Evolutionary conservation across 352 stramenopile genomes (phyloP).

Genomic region (Phytophthora pistaciae): DNA sequence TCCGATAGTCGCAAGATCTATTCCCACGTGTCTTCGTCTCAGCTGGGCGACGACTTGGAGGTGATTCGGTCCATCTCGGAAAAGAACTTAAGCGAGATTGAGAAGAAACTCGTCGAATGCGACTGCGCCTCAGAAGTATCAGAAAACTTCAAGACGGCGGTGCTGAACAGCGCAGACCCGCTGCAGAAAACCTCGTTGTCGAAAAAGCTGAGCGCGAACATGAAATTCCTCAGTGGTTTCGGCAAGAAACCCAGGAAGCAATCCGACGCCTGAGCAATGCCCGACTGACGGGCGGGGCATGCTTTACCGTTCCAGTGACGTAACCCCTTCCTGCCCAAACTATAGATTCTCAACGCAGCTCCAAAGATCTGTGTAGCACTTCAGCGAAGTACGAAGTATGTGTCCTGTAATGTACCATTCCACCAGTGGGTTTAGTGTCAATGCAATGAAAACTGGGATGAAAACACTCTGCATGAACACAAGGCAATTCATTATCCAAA

Average conservation of each 20-base stretch:
- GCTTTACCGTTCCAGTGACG: too few species aligned
- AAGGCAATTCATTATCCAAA: constrained; percentile 24
- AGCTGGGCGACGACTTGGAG: constrained; percentile 66
- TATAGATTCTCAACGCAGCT: not conserved
- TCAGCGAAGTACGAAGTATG: constrained; percentile 38
- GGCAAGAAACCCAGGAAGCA: constrained; percentile 66
- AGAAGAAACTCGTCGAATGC: constrained; percentile 61
- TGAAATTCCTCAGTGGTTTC: constrained; percentile 80
- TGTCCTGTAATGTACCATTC: constrained; percentile 16
- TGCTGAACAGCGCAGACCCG: constrained; percentile 47
- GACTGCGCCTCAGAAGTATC: constrained; percentile 50
- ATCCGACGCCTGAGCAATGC: constrained; percentile 31
- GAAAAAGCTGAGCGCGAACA: constrained; percentile 82
- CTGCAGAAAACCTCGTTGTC: constrained; percentile 58
- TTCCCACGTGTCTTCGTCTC: constrained; percentile 57
- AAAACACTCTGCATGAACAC: constrained; percentile 9
- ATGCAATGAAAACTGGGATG: constrained; percentile 5
- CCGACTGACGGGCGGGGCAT: not conserved
- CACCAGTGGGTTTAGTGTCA: too few species aligned
- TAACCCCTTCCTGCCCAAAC: not conserved
- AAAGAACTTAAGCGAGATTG: constrained; percentile 83
- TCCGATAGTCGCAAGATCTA: constrained; percentile 81
- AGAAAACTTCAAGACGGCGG: constrained; percentile 63
- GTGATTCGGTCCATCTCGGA: constrained; percentile 71
- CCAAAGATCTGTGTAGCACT: constrained; percentile 32